These are phyloP conservation scores for Camellia lanceoleosa DNA, from an alignment of 148 eudicot genomes.

Conservation along the genomic window DNA sequence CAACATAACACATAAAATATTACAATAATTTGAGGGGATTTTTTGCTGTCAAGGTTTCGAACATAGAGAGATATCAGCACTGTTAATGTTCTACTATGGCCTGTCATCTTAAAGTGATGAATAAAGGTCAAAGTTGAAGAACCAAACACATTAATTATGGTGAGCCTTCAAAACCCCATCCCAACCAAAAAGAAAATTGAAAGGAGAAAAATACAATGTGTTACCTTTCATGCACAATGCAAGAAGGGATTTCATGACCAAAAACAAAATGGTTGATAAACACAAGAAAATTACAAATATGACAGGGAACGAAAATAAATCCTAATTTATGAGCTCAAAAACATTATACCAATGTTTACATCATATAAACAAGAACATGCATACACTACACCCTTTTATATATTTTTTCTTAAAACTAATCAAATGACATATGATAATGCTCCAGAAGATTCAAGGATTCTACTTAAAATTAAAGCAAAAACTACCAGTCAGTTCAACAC, in stretches of 20 bases:
- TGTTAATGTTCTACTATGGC: background rate
- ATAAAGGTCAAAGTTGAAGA: background rate
- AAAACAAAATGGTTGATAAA: background rate
- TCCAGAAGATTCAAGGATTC: background rate
- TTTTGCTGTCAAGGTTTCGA: background rate
- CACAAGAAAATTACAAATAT: background rate
- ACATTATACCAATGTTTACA: background rate
- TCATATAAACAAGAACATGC: background rate
- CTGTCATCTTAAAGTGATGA: background rate
- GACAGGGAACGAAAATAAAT: background rate
- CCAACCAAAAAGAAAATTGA: background rate
- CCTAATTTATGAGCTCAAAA: no score
- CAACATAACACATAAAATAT: background rate
- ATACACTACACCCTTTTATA: background rate
- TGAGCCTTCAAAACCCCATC: background rate
- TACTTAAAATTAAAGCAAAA: background rate
- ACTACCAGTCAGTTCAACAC: background rate
- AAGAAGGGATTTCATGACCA: background rate
- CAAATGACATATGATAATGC: background rate
- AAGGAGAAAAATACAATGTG: background rate
- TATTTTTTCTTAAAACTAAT: no score
- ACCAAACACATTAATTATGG: no score
- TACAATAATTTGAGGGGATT: background rate
- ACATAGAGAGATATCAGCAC: background rate
- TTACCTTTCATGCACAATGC: background rate